Evolutionary conservation across 495 filamentous ascomycete genomes (phyloP).

Genomic region (Thermothielavioides terrestris): DNA sequence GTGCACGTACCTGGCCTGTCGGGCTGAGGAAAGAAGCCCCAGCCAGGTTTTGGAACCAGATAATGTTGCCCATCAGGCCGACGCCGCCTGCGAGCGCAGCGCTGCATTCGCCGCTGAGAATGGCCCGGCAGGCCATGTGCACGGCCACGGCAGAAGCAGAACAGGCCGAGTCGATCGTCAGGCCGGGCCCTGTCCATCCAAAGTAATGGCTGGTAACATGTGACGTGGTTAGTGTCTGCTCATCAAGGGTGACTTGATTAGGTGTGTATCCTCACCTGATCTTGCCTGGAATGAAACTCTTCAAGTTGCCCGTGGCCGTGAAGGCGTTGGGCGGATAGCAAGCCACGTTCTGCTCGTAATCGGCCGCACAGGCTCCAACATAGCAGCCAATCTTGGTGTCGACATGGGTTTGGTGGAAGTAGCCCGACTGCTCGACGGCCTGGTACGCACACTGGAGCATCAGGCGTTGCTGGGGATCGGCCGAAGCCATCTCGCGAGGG

Average conservation of each 20-base stretch:
- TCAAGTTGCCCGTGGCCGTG: not conserved
- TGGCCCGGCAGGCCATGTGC: constrained; percentile 40
- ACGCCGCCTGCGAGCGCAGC: constrained; percentile 30
- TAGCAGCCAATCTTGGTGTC: constrained; percentile 2
- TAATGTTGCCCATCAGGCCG: constrained; percentile 38
- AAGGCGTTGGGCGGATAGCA: constrained; percentile 37
- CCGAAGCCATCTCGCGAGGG: constrained; percentile 46
- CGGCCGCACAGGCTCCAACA: constrained; percentile 18
- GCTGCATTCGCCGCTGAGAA: constrained; percentile 33
- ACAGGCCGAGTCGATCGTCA: constrained; percentile 44
- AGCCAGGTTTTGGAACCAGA: constrained; percentile 41
- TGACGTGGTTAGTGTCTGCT: not conserved
- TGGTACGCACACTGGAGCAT: constrained; percentile 70
- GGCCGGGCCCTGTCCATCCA: constrained; percentile 32
- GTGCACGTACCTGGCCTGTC: too few relatives aligned
- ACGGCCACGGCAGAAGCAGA: constrained; percentile 44
- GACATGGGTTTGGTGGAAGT: not conserved
- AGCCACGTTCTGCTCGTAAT: constrained; percentile 19
- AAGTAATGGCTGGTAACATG: constrained; percentile 29
- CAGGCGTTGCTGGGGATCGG: constrained; percentile 67
- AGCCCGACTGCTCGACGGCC: constrained; percentile 49
- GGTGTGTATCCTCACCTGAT: not conserved
- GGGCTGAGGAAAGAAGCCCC: constrained; percentile 26
- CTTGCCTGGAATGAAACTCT: not conserved
- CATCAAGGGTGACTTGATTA: not conserved